These are phyloP conservation scores for Fusarium guadeloupense DNA, from an alignment of 2,329 filamentous ascomycete genomes.

Conservation along the genomic window DNA sequence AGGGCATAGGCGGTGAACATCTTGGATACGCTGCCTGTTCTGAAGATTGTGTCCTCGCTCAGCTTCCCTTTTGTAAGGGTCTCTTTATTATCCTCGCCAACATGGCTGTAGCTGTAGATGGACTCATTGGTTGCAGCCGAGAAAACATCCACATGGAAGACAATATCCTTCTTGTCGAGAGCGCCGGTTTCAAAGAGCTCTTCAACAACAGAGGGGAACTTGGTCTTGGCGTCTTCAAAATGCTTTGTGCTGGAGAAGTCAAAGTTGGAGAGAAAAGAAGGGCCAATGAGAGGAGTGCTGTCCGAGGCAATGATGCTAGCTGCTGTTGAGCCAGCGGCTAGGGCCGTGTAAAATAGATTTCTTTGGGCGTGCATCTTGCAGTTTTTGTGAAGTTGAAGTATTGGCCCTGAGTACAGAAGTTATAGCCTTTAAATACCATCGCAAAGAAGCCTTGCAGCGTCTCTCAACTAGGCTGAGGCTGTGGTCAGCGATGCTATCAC, in stretches of 20 bases:
- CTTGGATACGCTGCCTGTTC: slow-evolving; percentile 30
- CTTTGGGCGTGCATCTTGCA: not conserved
- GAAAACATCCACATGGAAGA: slow-evolving; percentile 42
- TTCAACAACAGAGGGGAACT: slow-evolving; percentile 23
- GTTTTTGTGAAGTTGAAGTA: not conserved
- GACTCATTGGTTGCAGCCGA: slow-evolving; percentile 38
- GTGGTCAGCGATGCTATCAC: not conserved
- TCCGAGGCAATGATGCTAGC: slow-evolving; percentile 21
- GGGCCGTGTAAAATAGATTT: not conserved
- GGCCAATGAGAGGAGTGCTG: slow-evolving; percentile 34
- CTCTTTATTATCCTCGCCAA: slow-evolving; percentile 20
- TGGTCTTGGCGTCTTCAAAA: slow-evolving; percentile 9
- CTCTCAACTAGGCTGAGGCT: not conserved
- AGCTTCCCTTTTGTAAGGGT: slow-evolving; percentile 28
- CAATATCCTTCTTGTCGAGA: slow-evolving; percentile 27
- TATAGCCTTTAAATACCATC: not conserved
- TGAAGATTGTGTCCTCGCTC: slow-evolving; percentile 20
- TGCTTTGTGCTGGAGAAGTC: slow-evolving; percentile 17
- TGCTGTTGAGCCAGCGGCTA: not conserved
- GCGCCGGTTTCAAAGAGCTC: not conserved
- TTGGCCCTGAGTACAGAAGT: not conserved
- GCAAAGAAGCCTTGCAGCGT: not conserved
- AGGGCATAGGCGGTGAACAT: slow-evolving; percentile 30
- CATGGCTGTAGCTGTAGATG: slow-evolving; percentile 37
- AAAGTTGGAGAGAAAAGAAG: slow-evolving; percentile 35